Percentiles rank a stretch among this genome's conserved stretches.
Evolutionary conservation across 345 rosid species (phyloP).

Genomic region (Syzygium aqueum): DNA sequence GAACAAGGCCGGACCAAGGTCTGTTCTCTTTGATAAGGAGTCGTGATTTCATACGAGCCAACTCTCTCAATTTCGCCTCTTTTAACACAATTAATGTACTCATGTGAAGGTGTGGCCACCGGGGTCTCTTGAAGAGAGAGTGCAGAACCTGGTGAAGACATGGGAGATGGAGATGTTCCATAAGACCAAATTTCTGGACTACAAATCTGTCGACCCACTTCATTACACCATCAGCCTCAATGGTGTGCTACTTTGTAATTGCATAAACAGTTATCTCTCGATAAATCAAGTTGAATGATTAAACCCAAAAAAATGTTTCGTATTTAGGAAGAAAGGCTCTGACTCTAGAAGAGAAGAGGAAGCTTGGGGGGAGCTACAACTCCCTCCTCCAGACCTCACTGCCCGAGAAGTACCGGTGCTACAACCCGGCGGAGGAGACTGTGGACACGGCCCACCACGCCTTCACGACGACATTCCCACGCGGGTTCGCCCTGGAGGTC

Average conservation of each 20-base stretch:
- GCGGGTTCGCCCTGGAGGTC: constrained; percentile 56
- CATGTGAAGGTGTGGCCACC: constrained; percentile 40
- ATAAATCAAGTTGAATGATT: not conserved
- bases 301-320: not conserved
- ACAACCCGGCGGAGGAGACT: constrained; percentile 23
- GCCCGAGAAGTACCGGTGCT: constrained; percentile 28
- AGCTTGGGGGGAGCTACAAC: constrained; percentile 59
- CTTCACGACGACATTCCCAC: constrained; percentile 39
- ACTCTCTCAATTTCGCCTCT: not conserved
- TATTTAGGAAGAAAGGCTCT: constrained; percentile 32
- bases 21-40: not conserved
- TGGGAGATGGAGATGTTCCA: constrained; percentile 67
- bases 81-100: not conserved
- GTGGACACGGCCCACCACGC: constrained; percentile 18
- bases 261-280: not conserved
- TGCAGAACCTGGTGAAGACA: constrained; percentile 61
- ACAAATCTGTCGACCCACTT: constrained; percentile 23
- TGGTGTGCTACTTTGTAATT: constrained; percentile 15
- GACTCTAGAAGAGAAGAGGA: constrained; percentile 26
- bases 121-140: constrained; percentile 53
- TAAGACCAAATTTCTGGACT: constrained; percentile 25
- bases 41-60: not conserved
- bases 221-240: constrained; percentile 34
- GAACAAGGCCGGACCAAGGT: constrained; percentile 55
- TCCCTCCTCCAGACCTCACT: constrained; percentile 43